Conservation (phyloP, 768 basidiomycete genomes). For the Pleurotus tuber-regium region DNA sequence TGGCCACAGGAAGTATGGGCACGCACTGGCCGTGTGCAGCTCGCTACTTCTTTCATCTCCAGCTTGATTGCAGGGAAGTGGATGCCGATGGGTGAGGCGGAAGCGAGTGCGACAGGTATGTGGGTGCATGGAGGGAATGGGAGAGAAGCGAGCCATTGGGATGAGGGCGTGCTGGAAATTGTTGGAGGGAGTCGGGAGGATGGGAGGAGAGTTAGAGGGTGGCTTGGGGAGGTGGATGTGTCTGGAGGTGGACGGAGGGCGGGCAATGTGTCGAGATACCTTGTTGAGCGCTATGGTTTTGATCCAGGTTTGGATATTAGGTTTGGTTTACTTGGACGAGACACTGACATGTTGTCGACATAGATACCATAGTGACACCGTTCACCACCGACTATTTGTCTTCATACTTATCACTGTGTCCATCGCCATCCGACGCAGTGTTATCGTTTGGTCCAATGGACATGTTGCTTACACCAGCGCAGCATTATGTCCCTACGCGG, state of each 20-base stretch:
- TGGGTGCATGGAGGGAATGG: slow-evolving; percentile 59
- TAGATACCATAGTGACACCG: slow-evolving; percentile 70
- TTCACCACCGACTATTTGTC: slow-evolving; percentile 80
- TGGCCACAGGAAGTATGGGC: slow-evolving; percentile 79
- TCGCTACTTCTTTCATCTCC: slow-evolving; percentile 73
- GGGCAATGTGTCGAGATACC: slow-evolving; percentile 69
- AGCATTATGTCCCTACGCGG: slow-evolving; percentile 71
- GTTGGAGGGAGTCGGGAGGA: slow-evolving; percentile 76
- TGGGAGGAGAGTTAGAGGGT: slow-evolving; percentile 65
- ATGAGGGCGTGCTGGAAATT: slow-evolving; percentile 74
- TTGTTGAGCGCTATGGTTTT: slow-evolving; percentile 80
- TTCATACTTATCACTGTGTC: slow-evolving; percentile 73
- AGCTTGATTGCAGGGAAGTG: slow-evolving; percentile 72
- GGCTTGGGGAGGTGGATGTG: slow-evolving; percentile 81
- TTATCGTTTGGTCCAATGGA: slow-evolving; percentile 84
- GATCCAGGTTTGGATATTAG: slow-evolving; percentile 53
- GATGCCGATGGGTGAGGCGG: slow-evolving; percentile 70
- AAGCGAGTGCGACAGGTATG: slow-evolving; percentile 76
- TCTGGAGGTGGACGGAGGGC: slow-evolving; percentile 61
- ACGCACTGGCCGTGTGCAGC: slow-evolving; percentile 71
- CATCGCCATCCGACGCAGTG: slow-evolving; percentile 70
- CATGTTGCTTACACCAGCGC: slow-evolving; percentile 69
- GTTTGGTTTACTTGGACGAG: neutral
- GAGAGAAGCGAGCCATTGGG: slow-evolving; percentile 55
- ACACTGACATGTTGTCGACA: neutral